Evolutionary conservation across 2,329 filamentous ascomycete genomes (phyloP), one percentile per base, ranked within the genome.

Genomic region (Beauveria varroae): DNA sequence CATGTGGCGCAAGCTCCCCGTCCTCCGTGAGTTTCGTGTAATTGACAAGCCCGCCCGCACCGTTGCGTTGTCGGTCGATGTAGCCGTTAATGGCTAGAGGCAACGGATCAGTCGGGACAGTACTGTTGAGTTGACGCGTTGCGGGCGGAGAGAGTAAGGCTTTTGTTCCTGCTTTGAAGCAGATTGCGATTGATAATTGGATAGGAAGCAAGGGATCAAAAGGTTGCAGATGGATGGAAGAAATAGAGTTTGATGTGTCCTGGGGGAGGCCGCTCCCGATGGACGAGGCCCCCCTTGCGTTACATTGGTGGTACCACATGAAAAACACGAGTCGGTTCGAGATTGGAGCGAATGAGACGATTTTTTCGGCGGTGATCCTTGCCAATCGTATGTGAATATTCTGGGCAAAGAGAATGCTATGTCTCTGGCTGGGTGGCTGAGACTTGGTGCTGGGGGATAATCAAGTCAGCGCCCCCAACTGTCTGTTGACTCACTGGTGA

Each of bases 391-490:
- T 24, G n/a, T 24, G 41, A n/a, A 28, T 6, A 12, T 49, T 47
- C 20, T 9, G 18, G 30, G n/a, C 40, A 46, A 57, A 37, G 43
- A 57, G n/a, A 5, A 47, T 40, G 43, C 3, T 1, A 34, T 44
- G 43, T 51, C 30, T 46, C 30, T 50, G 59, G 51, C 22, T 7
- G 44, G 3, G 53, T 61, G 59, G 53, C 59, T 61, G 59, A 57
- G 52, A 61, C 59, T 37, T 9, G 34, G 53, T 46, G 46, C 22
- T 49, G 46, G 28, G 43, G 52, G 34, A 56, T 53, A 12, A 26
- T 9, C 24, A 20, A 14, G 28, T 51, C 34, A 59, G 26, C 10
- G 50, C 28, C 30, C 28, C 50, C 50, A 37, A 37, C 2, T 3
- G 10, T 8, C n/a, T 37, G 30, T 16, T 26, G 22, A 26, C 9